Evolutionary conservation across 176 grass and related monocot genomes (phyloP).

Genomic region (Alopecurus myosuroides): DNA sequence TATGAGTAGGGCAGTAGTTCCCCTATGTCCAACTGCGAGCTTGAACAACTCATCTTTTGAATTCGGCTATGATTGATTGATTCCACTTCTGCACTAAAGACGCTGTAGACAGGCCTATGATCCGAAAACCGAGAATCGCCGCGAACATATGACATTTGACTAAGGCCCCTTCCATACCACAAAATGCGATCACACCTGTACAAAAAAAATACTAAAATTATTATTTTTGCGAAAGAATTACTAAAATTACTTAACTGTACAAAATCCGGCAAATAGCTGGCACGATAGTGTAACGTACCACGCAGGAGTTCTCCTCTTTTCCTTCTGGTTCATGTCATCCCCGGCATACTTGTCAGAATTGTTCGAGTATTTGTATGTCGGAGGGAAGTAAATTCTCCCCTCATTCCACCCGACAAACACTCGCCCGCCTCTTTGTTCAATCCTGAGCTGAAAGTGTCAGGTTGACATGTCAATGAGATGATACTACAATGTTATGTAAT

Average conservation of each 20-base stretch:
- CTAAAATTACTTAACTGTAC: not conserved
- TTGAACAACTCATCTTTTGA: constrained; percentile 77
- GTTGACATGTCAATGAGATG: constrained; percentile 15
- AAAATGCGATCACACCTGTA: constrained; percentile 88
- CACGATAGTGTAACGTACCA: constrained; percentile 46
- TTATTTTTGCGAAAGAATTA: too few species aligned
- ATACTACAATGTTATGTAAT: constrained; percentile 1
- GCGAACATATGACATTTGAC: constrained; percentile 76
- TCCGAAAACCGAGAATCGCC: constrained; percentile 87
- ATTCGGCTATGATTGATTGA: constrained; percentile 89
- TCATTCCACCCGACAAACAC: constrained; percentile 82
- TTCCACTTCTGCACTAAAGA: constrained; percentile 83
- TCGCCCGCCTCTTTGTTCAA: constrained; percentile 69
- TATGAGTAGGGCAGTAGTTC: constrained; percentile 76
- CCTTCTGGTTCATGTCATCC: constrained; percentile 80
- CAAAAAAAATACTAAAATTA: not conserved
- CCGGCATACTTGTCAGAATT: constrained; percentile 88
- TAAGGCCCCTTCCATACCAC: constrained; percentile 80
- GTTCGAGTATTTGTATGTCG: constrained; percentile 90
- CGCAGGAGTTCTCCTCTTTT: constrained; percentile 84
- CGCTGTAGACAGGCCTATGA: too few species aligned
- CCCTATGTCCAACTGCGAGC: constrained; percentile 79
- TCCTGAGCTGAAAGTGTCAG: constrained; percentile 59
- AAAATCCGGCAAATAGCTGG: constrained; percentile 12
- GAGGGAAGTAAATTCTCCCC: constrained; percentile 91